Conservation (phyloP, 331 rosid species). For the Acacia pycnantha region DNA sequence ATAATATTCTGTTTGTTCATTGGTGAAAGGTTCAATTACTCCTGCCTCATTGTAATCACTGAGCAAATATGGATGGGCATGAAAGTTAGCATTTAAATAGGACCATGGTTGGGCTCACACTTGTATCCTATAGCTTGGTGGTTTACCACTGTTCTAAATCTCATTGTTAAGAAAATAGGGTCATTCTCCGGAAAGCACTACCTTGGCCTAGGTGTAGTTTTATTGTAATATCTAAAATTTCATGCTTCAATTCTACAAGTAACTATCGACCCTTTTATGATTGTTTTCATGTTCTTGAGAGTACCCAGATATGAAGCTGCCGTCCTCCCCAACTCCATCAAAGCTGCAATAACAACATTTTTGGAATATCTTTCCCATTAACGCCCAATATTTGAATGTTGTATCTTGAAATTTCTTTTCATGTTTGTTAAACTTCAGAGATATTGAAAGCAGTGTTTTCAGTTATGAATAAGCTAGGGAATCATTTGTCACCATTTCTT, state of each 20-base stretch:
- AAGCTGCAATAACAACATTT: constrained; percentile 41
- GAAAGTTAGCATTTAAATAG: not conserved
- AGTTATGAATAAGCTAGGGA: not conserved
- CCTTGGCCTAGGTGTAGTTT: not conserved
- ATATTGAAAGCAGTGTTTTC: not conserved
- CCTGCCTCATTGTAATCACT: not conserved
- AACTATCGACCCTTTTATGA: not conserved
- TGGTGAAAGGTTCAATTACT: not conserved
- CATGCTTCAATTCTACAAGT: not conserved
- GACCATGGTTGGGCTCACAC: constrained; percentile 5
- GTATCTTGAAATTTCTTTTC: constrained; percentile 3
- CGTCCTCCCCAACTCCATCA: constrained; percentile 82
- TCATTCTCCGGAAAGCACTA: not conserved
- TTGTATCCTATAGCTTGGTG: not conserved
- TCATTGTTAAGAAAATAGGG: no score
- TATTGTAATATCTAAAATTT: not conserved
- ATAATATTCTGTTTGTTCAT: not conserved
- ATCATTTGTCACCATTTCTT: not conserved
- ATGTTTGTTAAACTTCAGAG: constrained; percentile 16
- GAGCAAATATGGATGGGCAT: not conserved
- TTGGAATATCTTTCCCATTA: not conserved
- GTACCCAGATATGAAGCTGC: constrained; percentile 72
- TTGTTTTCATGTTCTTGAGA: not conserved
- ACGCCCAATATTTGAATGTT: constrained; percentile 13
- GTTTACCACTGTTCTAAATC: no score